Evolutionary conservation across 371 early-diverging fungal genomes (phyloP).

Genomic region (Coemansia sp.): DNA sequence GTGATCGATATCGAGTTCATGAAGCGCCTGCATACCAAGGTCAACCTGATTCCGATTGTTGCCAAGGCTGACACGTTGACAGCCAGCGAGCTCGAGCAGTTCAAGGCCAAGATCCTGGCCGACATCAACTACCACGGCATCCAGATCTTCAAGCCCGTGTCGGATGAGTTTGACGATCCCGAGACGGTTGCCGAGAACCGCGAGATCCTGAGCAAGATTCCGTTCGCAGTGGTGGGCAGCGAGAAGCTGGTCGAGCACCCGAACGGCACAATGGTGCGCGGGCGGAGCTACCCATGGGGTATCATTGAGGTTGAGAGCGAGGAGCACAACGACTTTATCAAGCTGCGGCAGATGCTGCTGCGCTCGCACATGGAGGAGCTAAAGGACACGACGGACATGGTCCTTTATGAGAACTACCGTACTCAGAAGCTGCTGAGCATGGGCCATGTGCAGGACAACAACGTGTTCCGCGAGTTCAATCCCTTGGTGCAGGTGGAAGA

Average conservation of each 20-base stretch:
- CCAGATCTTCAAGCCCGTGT: constrained; percentile 88
- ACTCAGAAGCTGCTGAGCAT: constrained; percentile 79
- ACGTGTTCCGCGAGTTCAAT: constrained; percentile 81
- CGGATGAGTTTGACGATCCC: constrained; percentile 88
- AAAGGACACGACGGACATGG: constrained; percentile 78
- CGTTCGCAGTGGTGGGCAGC: constrained; percentile 96
- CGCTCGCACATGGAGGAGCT: constrained; percentile 90
- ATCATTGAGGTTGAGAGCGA: constrained; percentile 91
- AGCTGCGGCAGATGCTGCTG: constrained; percentile 88
- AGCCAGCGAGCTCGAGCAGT: constrained; percentile 66
- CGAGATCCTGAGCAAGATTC: constrained; percentile 90
- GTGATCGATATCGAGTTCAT: constrained; percentile 97
- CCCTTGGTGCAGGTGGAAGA: constrained; percentile 91
- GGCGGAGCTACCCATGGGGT: constrained; percentile 96
- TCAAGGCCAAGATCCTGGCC: constrained; percentile 86
- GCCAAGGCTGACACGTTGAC: constrained; percentile 79
- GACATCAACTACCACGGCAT: constrained; percentile 93
- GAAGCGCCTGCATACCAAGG: constrained; percentile 88
- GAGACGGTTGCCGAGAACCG: constrained; percentile 92
- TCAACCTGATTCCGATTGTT: constrained; percentile 93
- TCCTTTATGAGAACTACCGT: constrained; percentile 88
- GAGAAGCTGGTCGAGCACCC: constrained; percentile 81
- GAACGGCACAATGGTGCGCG: constrained; percentile 86
- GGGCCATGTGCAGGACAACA: constrained; percentile 78
- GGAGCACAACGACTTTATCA: constrained; percentile 91